Evolutionary conservation across 306 rosid species (phyloP).

Genomic region (Medicago ruthenica): DNA sequence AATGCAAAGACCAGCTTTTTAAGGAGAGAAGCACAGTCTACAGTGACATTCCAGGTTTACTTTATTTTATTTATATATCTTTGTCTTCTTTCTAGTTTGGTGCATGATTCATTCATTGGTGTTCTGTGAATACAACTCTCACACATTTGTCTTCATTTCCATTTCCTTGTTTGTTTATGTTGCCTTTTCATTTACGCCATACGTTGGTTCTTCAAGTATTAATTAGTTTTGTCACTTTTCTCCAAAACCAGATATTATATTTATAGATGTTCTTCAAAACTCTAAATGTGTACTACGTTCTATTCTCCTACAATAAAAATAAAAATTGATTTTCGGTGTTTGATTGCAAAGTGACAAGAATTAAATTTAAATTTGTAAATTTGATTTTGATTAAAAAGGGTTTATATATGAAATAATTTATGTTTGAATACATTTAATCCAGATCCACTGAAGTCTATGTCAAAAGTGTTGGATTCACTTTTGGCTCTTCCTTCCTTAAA

Average conservation of each 20-base stretch:
- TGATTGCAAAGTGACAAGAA: too few relatives aligned
- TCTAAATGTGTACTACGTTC: too few relatives aligned
- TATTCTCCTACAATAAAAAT: too few relatives aligned
- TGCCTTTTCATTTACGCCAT: not conserved
- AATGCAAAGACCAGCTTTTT: constrained; percentile 57
- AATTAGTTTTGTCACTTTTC: not conserved
- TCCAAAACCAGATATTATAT: not conserved
- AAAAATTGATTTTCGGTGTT: too few relatives aligned
- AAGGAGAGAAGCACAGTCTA: constrained; percentile 51
- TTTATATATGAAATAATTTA: too few relatives aligned
- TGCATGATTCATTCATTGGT: not conserved
- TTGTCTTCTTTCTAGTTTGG: constrained; percentile 9
- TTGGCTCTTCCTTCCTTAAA: too few relatives aligned
- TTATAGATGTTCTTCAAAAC: too few relatives aligned
- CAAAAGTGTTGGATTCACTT: too few relatives aligned
- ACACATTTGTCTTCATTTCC: constrained; percentile 36
- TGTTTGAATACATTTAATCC: too few relatives aligned
- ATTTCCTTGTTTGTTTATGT: constrained; percentile 20
- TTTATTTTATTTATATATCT: not conserved
- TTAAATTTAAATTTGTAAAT: too few relatives aligned
- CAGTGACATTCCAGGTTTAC: constrained; percentile 76
- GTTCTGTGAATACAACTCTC: not conserved
- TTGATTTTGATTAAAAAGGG: too few relatives aligned
- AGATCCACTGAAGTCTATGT: too few relatives aligned
- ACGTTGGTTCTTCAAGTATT: constrained; percentile 18